Base-by-base conservation (phyloP, 2,329 filamentous ascomycete species). In the Aspergillus fumigatus region DNA sequence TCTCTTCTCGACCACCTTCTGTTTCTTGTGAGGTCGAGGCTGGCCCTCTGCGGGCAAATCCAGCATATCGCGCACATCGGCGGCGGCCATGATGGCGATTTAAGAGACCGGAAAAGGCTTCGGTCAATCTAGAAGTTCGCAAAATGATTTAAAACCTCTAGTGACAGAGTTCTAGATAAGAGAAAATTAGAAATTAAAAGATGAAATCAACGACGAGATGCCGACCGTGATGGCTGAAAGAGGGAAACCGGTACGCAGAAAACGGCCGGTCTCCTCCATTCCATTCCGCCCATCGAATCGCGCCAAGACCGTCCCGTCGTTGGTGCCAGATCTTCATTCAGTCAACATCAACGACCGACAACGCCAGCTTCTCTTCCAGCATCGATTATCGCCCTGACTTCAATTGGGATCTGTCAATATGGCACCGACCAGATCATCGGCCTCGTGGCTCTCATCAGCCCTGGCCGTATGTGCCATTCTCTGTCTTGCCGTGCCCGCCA, bases 21-120 rank as follows among this genome's bases (percentile, higher is more conserved):
- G 85, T 71, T 93, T 92, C 78, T 94, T 95, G 47, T 83, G 76
- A 43, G 86, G 84, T 60, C 87, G 73, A 58, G 77, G 76, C 57
- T 77, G 73, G 64, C 86, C 87, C 65, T 85, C 79, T 51, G 77
- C 78, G 64, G 88, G 87, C 71, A 96, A 80, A 73, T 92, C 90
- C 69, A 96, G 85, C 70, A 96, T 90, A 73, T 96, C 91, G 77
- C 89, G 90, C 65, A 95, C 85, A 80, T 96, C 91, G 73, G 86
- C 84, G 61, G 88, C 88, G 59, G 87, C 82, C 87, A 90, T 90
- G 62, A 67, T 79, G 67, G 62, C 62, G 56, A 50, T 58, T 35
- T 3, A 50, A 26, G 47, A 17, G 38, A 43, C 35, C 40, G 49
- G 49, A 47, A 23, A 25, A 26, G 10, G 11, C 4, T 23, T 23